Evolutionary conservation across 2,329 filamentous ascomycete genomes (phyloP).

Genomic region (Lecanicillium sp.): DNA sequence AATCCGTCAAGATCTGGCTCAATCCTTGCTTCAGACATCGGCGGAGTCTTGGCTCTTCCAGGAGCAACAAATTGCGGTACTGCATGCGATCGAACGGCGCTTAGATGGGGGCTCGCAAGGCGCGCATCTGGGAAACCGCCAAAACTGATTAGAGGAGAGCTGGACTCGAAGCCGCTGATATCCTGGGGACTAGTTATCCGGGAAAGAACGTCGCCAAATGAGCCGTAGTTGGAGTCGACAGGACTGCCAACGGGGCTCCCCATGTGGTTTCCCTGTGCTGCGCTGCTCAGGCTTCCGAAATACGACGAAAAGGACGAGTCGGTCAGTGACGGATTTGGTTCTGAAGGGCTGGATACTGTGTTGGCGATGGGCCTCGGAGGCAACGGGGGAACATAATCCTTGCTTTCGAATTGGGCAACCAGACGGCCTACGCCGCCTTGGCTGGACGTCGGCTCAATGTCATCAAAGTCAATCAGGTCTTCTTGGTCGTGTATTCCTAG

Average conservation of each 20-base stretch:
- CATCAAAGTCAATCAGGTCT: conserved; percentile 18
- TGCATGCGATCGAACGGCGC: conserved; percentile 15
- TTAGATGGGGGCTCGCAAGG: conserved; percentile 24
- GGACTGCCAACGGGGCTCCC: conserved; percentile 28
- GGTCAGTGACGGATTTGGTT: conserved; percentile 21
- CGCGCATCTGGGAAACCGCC: conserved; percentile 27
- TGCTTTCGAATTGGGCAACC: conserved; percentile 37
- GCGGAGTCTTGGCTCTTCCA: background rate
- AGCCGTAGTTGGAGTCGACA: conserved; percentile 27
- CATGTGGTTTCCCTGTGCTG: conserved; percentile 22
- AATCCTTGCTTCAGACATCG: background rate
- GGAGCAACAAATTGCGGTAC: no score
- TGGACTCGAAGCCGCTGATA: conserved; percentile 23
- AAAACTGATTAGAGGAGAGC: conserved; percentile 25
- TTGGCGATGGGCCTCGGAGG: conserved; percentile 28
- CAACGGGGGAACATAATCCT: conserved; percentile 30
- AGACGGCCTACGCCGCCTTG: conserved; percentile 30
- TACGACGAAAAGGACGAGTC: conserved; percentile 25
- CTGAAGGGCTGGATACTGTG: conserved; percentile 23
- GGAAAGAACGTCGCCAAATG: conserved; percentile 22
- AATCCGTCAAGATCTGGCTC: background rate
- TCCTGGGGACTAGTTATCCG: conserved; percentile 28
- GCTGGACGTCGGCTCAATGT: conserved; percentile 11
- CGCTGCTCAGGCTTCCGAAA: conserved; percentile 25
- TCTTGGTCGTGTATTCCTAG: conserved; percentile 10